Percentiles rank a stretch among this genome's conserved stretches.
Evolutionary conservation across 345 rosid genomes (phyloP).

Genomic region (Viola odorata): DNA sequence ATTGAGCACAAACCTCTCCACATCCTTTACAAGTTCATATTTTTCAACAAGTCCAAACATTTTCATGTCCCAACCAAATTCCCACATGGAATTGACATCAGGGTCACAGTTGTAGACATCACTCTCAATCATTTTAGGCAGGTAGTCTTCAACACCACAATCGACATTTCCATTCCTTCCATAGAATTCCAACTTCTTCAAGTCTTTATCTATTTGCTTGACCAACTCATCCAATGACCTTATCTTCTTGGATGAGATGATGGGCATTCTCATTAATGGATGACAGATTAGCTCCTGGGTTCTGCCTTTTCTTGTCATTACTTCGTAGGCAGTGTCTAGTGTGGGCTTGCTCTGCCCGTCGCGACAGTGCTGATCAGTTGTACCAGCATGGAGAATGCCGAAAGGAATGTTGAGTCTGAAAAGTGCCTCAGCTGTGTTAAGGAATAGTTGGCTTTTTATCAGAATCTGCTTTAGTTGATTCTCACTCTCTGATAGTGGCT

Average conservation of each 20-base stretch:
- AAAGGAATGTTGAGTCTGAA: conserved; percentile 66
- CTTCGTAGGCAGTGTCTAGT: conserved; percentile 72
- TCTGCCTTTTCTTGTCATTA: conserved; percentile 75
- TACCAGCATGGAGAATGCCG: conserved; percentile 20
- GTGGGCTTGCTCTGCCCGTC: conserved; percentile 49
- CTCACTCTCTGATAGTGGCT: conserved; percentile 55
- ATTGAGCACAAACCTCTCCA: conserved; percentile 58
- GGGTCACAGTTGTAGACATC: conserved; percentile 52
- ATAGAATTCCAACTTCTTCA: conserved; percentile 47
- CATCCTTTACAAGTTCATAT: conserved; percentile 64
- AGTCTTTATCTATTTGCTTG: conserved; percentile 44
- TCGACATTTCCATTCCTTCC: conserved; percentile 38
- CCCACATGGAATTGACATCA: conserved; percentile 85
- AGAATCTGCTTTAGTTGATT: conserved; percentile 56
- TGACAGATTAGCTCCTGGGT: conserved; percentile 61
- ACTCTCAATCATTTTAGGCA: conserved; percentile 54
- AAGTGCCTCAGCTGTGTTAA: conserved; percentile 71
- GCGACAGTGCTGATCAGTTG: conserved; percentile 17
- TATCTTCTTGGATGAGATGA: conserved; percentile 25
- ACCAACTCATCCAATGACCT: conserved; percentile 59
- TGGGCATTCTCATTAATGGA: conserved; percentile 46
- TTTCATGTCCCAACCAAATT: conserved; percentile 58
- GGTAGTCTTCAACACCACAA: conserved; percentile 46
- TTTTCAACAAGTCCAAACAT: conserved; percentile 46
- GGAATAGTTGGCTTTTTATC: conserved; percentile 52